Evolutionary conservation across 805 yeast species (phyloP), one percentile per base, ranked within the genome.

Genomic region (Candida pini): DNA sequence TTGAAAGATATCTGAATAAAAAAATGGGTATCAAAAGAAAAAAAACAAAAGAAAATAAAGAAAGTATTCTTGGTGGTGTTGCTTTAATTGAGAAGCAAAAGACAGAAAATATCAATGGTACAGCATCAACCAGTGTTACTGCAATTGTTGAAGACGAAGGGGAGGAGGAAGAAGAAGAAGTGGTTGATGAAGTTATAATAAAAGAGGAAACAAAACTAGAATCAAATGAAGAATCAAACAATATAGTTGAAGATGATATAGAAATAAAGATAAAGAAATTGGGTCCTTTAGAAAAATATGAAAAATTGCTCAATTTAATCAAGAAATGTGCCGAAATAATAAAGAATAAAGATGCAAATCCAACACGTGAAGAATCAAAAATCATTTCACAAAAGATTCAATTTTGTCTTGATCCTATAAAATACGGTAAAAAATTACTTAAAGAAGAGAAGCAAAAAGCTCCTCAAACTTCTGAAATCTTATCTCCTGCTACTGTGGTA

Each of bases 1-100:
- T 83, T 2, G 75, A 74, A 35, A 68, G 76, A 42, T 89, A 89
- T 58, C 59, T 90, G 43, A 69, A 71, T 43, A 67, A 71, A 45
- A 85, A 83, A 54, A 80, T 80, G 44, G 64, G 68, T 30, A 40
- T 48, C 16, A 52, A 46, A 39, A 44, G 35, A 47, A 49, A 40
- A 6, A 53, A 43, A 20, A 52, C 45, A 39, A 44, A 34, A 47
- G 49, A 40, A 6, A 53, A 43, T 18, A 39, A 45, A 14, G 41
- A 39, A 4, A 28, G 28, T 15, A 38, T 45, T 9, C 15, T 33
- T 22, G 36, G 36, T 23, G 36, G 36, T 18, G 28, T 33, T 27
- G 36, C 36, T 3, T 23, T 33, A 15, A 26, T 33, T 5, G 50
- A 43, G 13, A 47, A 33, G 10, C 34, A 28, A 5, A 36, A 33